phyloP scores from a whole-genome alignment of 148 eudicot species.

The Rhododendron simsii region DNA sequence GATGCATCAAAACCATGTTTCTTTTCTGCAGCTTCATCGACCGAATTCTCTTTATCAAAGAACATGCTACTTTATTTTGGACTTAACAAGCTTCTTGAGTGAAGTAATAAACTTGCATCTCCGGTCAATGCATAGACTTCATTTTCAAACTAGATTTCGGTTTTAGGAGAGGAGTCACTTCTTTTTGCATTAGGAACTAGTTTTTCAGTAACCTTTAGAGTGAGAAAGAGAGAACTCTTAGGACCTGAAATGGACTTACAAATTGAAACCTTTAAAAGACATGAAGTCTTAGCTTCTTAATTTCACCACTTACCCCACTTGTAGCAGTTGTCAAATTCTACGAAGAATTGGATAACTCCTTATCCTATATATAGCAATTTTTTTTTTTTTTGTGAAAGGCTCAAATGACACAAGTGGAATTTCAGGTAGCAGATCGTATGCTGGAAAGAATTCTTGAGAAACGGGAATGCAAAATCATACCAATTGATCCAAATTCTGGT shows the following conservation, averaged over 20 bases:
- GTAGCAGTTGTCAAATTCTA: not conserved
- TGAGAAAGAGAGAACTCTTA: not conserved
- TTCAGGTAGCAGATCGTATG: not conserved
- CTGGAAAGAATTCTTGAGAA: not conserved
- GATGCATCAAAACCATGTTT: not conserved
- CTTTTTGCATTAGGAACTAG: not conserved
- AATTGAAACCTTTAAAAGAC: not conserved
- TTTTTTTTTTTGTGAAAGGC: not conserved
- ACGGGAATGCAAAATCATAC: slow-evolving; percentile 19
- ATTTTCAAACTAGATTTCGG: not conserved
- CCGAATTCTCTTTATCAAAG: not conserved
- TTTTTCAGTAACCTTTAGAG: not conserved
- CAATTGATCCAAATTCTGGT: slow-evolving; percentile 33
- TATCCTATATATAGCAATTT: not conserved
- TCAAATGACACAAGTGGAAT: not conserved
- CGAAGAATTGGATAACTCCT: not conserved
- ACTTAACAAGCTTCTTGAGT: not conserved
- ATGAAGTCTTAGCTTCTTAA: not conserved
- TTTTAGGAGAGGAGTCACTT: not conserved
- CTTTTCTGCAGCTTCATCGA: not conserved
- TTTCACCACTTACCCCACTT: not conserved
- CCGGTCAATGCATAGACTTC: not conserved
- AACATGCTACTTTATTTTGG: not conserved
- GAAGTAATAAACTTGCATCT: not conserved
- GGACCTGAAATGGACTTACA: not conserved